Conservation (phyloP, 495 filamentous ascomycete species). For the Hypoxylon subgilvum region DNA sequence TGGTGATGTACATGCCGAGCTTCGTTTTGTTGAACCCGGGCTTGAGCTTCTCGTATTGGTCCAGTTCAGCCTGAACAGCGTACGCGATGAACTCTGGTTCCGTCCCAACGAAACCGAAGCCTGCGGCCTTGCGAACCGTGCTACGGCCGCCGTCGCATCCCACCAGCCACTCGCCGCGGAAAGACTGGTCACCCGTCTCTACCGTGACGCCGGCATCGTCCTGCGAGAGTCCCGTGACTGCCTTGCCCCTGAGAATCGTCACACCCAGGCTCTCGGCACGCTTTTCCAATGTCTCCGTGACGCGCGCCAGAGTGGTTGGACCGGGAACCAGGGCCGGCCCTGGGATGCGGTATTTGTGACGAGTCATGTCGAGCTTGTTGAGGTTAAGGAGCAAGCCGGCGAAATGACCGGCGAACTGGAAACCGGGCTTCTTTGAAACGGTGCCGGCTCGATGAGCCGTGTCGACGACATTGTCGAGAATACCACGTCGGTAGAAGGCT, state of each 20-base stretch:
- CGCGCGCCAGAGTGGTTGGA: conserved; percentile 5
- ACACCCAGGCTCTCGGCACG: conserved; percentile 39
- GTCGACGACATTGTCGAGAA: conserved; percentile 34
- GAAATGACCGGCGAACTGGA: conserved; percentile 42
- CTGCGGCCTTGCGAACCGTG: conserved; percentile 37
- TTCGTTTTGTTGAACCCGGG: conserved; percentile 31
- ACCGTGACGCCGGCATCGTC: conserved; percentile 25
- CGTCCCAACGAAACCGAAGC: conserved; percentile 39
- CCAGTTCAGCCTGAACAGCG: conserved; percentile 31
- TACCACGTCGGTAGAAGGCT: conserved; percentile 43
- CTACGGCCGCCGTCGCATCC: conserved; percentile 47
- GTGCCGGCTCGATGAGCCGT: background rate
- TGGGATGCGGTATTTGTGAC: conserved; percentile 39
- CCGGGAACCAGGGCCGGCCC: conserved; percentile 25
- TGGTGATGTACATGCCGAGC: conserved; percentile 31
- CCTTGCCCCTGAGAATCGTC: conserved; percentile 34
- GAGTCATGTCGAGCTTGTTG: conserved; percentile 35
- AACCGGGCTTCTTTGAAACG: background rate
- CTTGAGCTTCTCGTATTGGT: conserved; percentile 31
- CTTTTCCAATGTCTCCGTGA: conserved; percentile 33
- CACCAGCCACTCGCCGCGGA: conserved; percentile 38
- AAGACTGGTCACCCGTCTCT: conserved; percentile 20
- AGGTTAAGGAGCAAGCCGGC: conserved; percentile 39
- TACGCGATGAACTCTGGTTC: conserved; percentile 33
- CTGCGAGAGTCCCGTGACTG: conserved; percentile 22